Conservation (phyloP, 768 basidiomycete genomes). For the Mycena rebaudengoi region DNA sequence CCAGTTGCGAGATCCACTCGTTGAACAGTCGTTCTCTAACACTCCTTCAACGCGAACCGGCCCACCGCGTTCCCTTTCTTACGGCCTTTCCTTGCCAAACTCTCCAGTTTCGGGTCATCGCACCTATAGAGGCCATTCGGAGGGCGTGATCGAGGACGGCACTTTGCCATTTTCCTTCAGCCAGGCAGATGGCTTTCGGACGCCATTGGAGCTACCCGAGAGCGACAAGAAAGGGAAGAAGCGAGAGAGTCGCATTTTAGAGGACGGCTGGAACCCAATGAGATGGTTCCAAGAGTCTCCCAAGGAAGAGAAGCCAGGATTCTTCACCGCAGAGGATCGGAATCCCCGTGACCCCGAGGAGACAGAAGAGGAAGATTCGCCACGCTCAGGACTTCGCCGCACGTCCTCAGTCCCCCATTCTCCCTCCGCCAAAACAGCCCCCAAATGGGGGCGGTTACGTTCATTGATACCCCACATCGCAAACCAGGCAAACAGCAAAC, state of each 20-base stretch:
- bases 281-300: slow-evolving; percentile 65
- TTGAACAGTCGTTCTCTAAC: slow-evolving; percentile 40
- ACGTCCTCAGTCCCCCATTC: slow-evolving; percentile 39
- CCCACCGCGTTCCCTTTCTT: slow-evolving; percentile 77
- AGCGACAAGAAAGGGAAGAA: slow-evolving; percentile 64
- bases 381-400: slow-evolving; percentile 17
- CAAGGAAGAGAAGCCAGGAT: slow-evolving; percentile 51
- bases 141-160: slow-evolving; percentile 18
- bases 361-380: slow-evolving; percentile 13
- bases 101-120: slow-evolving; percentile 44
- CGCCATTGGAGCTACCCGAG: slow-evolving; percentile 34
- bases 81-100: slow-evolving; percentile 61
- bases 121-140: slow-evolving; percentile 31
- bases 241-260: slow-evolving; percentile 54
- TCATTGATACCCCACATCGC: slow-evolving; percentile 69
- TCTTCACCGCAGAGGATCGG: slow-evolving; percentile 15
- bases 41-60: slow-evolving; percentile 76
- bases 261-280: slow-evolving; percentile 63
- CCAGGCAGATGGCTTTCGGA: slow-evolving; percentile 36
- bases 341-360: slow-evolving; percentile 8
- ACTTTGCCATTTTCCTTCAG: slow-evolving; percentile 12
- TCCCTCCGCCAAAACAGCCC: slow-evolving; percentile 34
- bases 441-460: slow-evolving; percentile 72
- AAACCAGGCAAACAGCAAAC: slow-evolving; percentile 38
- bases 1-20: slow-evolving; percentile 19